These are phyloP conservation scores for Didymella keratinophila DNA, from an alignment of 2,329 filamentous ascomycete species.

Conservation along the genomic window DNA sequence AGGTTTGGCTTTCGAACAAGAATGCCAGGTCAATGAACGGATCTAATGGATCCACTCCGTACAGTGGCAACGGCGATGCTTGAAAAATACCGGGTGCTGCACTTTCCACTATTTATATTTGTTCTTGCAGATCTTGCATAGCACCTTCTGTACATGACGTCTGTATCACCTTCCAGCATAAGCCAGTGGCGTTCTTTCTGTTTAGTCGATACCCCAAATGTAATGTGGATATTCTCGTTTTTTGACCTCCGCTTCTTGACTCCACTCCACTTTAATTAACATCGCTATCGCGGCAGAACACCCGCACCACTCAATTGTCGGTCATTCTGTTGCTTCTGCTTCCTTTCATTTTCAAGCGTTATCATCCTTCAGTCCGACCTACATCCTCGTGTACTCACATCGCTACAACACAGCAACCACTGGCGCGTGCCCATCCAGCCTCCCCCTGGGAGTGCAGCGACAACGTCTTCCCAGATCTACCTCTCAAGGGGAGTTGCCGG, in stretches of 20 bases:
- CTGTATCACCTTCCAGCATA: slow-evolving; percentile 22
- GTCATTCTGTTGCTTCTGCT: neutral
- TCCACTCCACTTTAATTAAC: neutral
- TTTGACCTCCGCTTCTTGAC: neutral
- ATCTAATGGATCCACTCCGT: slow-evolving; percentile 32
- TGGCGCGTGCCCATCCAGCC: slow-evolving; percentile 13
- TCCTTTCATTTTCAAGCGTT: neutral
- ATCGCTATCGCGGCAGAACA: neutral
- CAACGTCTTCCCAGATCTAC: slow-evolving; percentile 59
- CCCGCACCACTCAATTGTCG: neutral
- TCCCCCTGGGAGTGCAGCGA: slow-evolving; percentile 40
- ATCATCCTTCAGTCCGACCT: neutral
- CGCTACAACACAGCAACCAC: neutral
- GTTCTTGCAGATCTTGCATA: neutral
- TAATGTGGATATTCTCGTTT: neutral
- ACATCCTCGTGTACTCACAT: neutral
- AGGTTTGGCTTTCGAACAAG: slow-evolving; percentile 68
- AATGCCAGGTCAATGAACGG: slow-evolving; percentile 32
- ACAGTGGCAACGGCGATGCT: slow-evolving; percentile 28
- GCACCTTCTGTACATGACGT: slow-evolving; percentile 27
- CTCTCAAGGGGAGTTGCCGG: slow-evolving; percentile 56
- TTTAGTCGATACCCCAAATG: slow-evolving; percentile 17
- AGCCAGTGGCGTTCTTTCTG: slow-evolving; percentile 11
- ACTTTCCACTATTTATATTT: neutral
- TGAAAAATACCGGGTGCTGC: slow-evolving; percentile 3